phyloP scores from a whole-genome alignment of 345 rosid genomes.

The Citrus glauca region DNA sequence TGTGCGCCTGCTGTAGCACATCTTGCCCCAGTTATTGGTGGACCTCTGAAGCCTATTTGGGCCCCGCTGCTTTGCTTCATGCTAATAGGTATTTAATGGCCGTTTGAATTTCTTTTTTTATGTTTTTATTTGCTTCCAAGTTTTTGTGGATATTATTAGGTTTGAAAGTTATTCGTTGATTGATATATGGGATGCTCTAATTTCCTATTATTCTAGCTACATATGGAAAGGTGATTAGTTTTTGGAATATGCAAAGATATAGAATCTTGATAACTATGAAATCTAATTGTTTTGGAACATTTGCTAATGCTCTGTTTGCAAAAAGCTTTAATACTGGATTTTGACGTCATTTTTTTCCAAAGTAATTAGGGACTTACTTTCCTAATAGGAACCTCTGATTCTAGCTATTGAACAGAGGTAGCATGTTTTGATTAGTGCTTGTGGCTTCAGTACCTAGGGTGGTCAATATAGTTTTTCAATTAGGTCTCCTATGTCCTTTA shows the following conservation, averaged over 20 bases:
- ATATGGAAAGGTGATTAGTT: background rate
- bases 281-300: background rate
- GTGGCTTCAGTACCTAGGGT: background rate
- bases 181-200: background rate
- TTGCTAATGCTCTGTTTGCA: background rate
- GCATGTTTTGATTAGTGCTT: background rate
- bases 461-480: background rate
- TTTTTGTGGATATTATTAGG: background rate
- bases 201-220: background rate
- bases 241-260: background rate
- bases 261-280: background rate
- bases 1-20: conserved; percentile 92
- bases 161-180: background rate
- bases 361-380: background rate
- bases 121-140: background rate
- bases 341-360: background rate
- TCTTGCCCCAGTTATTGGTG: conserved; percentile 99
- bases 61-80: conserved; percentile 91
- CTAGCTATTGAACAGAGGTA: background rate
- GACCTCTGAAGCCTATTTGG: conserved; percentile 93
- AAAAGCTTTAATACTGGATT: background rate
- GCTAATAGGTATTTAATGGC: conserved; percentile 61
- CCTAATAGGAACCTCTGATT: background rate
- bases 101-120: background rate
- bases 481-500: background rate